Base-by-base conservation (phyloP, 352 stramenopile genomes). In the Pythium apleroticum region DNA sequence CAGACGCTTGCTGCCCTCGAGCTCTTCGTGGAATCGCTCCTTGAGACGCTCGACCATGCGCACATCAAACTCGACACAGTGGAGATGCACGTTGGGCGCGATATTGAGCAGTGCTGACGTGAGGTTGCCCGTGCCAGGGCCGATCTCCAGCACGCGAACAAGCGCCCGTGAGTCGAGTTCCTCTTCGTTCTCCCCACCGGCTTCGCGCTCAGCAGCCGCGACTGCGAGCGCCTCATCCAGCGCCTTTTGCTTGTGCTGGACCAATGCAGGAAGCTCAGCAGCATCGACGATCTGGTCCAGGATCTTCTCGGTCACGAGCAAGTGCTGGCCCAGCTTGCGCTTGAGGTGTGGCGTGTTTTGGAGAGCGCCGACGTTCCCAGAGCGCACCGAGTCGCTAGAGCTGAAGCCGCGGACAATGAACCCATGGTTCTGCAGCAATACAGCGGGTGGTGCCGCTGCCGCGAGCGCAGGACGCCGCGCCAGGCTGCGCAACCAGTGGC, bases 81-180 rank as follows among this genome's bases (percentile, higher is more conserved):
- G 75, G 22, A 93, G 77, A 19, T 79, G 72, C 28, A 95, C 69
- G 2, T 70, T 67, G 1, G 79, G 71, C 9, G 73, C 69, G 14
- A 75, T 52, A 30, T 74, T 62, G 35, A 96, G 73, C 59, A 96
- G 57, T 28, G 82, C 75, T n/a, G 87, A 85, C 64, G 88, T 96
- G 45, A 96, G 73, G 57, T 96, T 96, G 53, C 88, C 88, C 8
- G 86, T 96, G 17, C 88, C 88, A 0, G 88, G 86, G 14, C 88
- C 88, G 54, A 96, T 90, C 67, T 96, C 88, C 25, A 96, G 76
- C 35, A 96, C 78, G n/a, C 74, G 79, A 43, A 89, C 61, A 19
- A 57, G 25, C 15, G 17, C 17, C 30, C 19, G 31, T 22, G 24
- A 6, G 27, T 57, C 14, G 28, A 48, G 33, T 49, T 27, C 3